These are phyloP conservation scores for Fusarium foetens DNA, from an alignment of 2,329 filamentous ascomycete genomes.

Conservation along the genomic window DNA sequence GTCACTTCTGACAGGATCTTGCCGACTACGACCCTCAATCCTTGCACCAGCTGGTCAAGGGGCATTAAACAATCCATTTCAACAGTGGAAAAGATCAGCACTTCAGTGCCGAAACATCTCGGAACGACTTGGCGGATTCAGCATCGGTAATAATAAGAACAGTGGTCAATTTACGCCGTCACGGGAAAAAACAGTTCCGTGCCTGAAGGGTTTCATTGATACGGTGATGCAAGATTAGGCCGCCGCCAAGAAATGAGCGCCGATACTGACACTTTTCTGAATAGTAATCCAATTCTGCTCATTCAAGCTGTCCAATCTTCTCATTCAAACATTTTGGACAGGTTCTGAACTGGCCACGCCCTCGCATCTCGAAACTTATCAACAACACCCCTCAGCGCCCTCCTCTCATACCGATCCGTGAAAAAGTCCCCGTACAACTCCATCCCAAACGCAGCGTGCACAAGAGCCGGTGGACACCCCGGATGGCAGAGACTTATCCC, in stretches of 20 bases:
- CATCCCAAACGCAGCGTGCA: conserved; percentile 54
- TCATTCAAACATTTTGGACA: conserved; percentile 51
- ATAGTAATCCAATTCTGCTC: neutral
- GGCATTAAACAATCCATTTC: neutral
- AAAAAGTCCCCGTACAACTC: conserved; percentile 56
- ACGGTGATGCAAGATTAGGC: neutral
- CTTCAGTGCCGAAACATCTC: conserved; percentile 21
- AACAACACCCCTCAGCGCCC: conserved; percentile 52
- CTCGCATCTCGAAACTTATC: conserved; percentile 58
- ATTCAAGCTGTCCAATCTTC: too few species aligned
- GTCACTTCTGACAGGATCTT: conserved; percentile 14
- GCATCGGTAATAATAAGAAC: neutral
- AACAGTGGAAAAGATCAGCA: conserved; percentile 6
- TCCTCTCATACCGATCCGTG: conserved; percentile 52
- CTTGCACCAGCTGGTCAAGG: conserved; percentile 2
- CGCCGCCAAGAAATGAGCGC: conserved; percentile 6
- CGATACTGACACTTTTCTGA: neutral
- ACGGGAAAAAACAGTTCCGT: neutral
- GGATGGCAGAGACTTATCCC: conserved; percentile 55
- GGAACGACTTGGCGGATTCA: neutral
- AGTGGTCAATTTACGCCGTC: neutral
- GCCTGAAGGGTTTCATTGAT: neutral
- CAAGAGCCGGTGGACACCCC: conserved; percentile 51
- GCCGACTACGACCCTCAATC: conserved; percentile 7
- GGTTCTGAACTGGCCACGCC: conserved; percentile 53